Evolutionary conservation across 2,329 filamentous ascomycete species (phyloP).

Genomic region (Verticillium albo-atrum): DNA sequence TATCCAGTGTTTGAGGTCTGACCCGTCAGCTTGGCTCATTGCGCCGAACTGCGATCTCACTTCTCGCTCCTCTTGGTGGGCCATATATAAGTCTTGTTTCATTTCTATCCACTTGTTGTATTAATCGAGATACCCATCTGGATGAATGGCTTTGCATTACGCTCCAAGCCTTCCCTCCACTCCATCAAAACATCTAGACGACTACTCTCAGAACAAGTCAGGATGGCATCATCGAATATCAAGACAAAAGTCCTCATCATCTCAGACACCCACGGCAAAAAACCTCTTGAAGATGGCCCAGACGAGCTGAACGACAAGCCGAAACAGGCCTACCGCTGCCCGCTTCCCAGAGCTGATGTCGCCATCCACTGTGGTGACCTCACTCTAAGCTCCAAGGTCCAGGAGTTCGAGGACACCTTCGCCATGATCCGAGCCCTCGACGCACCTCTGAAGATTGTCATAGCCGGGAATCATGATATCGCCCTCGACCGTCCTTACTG

Average conservation of each 20-base stretch:
- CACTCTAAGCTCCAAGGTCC: slow-evolving; percentile 36
- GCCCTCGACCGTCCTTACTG: slow-evolving; percentile 24
- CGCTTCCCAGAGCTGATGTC: slow-evolving; percentile 35
- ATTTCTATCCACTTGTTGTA: too few species aligned
- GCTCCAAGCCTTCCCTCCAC: too few species aligned
- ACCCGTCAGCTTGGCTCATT: too few species aligned
- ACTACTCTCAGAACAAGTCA: background rate
- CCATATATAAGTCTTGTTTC: too few species aligned
- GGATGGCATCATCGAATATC: slow-evolving; percentile 9
- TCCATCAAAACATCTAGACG: too few species aligned
- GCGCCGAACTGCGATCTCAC: too few species aligned
- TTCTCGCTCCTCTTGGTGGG: too few species aligned
- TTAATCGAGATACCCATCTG: too few species aligned
- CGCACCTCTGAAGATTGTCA: slow-evolving; percentile 42
- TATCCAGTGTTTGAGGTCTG: too few species aligned
- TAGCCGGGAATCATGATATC: slow-evolving; percentile 50
- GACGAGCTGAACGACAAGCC: slow-evolving; percentile 1
- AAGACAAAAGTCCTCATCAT: slow-evolving; percentile 33
- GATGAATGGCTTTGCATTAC: too few species aligned
- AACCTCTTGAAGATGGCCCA: background rate
- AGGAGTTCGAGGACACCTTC: slow-evolving; percentile 32
- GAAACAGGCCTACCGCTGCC: slow-evolving; percentile 22
- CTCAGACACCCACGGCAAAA: slow-evolving; percentile 31
- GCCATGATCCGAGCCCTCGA: slow-evolving; percentile 30
- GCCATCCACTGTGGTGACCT: slow-evolving; percentile 47